Percentiles rank a stretch among this genome's conserved stretches.
phyloP scores from a whole-genome alignment of 2,329 filamentous ascomycete genomes.

The Penicillium occitanis region DNA sequence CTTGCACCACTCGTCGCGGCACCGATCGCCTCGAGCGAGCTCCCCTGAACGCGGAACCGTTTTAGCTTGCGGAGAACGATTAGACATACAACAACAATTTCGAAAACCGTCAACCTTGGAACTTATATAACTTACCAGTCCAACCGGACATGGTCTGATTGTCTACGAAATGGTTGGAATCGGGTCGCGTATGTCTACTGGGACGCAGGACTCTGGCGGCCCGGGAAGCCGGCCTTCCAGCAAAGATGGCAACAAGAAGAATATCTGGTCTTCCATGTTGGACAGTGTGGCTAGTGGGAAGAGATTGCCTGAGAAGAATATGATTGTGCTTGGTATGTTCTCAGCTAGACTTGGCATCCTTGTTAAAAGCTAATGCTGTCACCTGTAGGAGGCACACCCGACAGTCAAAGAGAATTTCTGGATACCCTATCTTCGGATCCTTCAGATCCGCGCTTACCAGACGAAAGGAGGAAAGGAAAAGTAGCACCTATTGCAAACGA shows the following conservation, averaged over 20 bases:
- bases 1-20: background rate
- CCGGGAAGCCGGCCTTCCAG: slow-evolving; percentile 46
- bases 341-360: background rate
- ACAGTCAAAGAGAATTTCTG: slow-evolving; percentile 81
- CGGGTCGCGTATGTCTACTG: slow-evolving; percentile 40
- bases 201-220: slow-evolving; percentile 38
- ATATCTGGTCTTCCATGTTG: slow-evolving; percentile 93
- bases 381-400: slow-evolving; percentile 69
- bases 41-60: slow-evolving; percentile 33
- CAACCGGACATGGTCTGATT: slow-evolving; percentile 37
- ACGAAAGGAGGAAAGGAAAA: slow-evolving; percentile 53
- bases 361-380: background rate
- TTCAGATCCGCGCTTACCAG: slow-evolving; percentile 41
- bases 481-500: slow-evolving; percentile 82
- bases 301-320: slow-evolving; percentile 84
- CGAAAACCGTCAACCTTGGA: slow-evolving; percentile 7
- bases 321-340: slow-evolving; percentile 74
- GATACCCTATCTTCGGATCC: slow-evolving; percentile 55
- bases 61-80: slow-evolving; percentile 18
- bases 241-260: slow-evolving; percentile 71
- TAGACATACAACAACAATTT: slow-evolving; percentile 3
- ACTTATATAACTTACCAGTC: slow-evolving; percentile 13
- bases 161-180: slow-evolving; percentile 37
- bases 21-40: slow-evolving; percentile 23
- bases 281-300: slow-evolving; percentile 88